A percentile compares a stretch with the other conserved stretches of the same genome.
Conservation (phyloP, 2,329 filamentous ascomycete species). For the Fusarium sp. region DNA sequence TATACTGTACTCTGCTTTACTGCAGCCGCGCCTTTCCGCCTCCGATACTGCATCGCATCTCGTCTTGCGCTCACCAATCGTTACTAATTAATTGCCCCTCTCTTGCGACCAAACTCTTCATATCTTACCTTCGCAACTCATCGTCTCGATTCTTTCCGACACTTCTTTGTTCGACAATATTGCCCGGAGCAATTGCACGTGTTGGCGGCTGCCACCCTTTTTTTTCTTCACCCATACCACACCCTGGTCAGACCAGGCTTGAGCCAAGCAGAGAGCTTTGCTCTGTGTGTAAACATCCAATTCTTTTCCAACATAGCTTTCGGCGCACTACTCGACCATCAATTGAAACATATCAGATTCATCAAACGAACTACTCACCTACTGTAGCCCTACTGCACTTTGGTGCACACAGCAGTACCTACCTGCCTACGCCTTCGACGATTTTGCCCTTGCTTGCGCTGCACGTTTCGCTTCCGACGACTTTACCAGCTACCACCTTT, state of each 20-base stretch:
- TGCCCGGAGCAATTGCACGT: constrained; percentile 40
- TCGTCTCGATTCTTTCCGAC: constrained; percentile 4
- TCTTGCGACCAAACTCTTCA: constrained; percentile 13
- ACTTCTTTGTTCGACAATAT: constrained; percentile 21
- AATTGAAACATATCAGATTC: constrained; percentile 31
- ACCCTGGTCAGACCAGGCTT: constrained; percentile 26
- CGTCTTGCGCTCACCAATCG: constrained; percentile 2
- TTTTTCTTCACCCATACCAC: neutral
- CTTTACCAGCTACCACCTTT: constrained; percentile 7
- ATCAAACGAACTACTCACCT: constrained; percentile 29
- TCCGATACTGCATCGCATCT: constrained; percentile 8
- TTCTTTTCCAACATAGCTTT: constrained; percentile 30
- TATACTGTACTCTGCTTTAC: neutral
- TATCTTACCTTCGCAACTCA: constrained; percentile 15
- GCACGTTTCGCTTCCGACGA: constrained; percentile 13
- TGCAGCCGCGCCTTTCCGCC: constrained; percentile 30
- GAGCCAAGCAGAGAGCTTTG: constrained; percentile 29
- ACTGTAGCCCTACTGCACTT: constrained; percentile 22
- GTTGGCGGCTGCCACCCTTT: constrained; percentile 18
- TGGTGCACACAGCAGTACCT: constrained; percentile 12
- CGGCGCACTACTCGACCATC: constrained; percentile 15
- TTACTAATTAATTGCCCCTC: constrained; percentile 37
- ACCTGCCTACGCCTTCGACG: constrained; percentile 24
- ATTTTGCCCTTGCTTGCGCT: constrained; percentile 23
- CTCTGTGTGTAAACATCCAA: constrained; percentile 28